Percentiles rank a stretch among this genome's conserved stretches.
These are phyloP conservation scores for Trebouxiophyceae sp. DNA, from an alignment of 163 green algal species.

Conservation along the genomic window DNA sequence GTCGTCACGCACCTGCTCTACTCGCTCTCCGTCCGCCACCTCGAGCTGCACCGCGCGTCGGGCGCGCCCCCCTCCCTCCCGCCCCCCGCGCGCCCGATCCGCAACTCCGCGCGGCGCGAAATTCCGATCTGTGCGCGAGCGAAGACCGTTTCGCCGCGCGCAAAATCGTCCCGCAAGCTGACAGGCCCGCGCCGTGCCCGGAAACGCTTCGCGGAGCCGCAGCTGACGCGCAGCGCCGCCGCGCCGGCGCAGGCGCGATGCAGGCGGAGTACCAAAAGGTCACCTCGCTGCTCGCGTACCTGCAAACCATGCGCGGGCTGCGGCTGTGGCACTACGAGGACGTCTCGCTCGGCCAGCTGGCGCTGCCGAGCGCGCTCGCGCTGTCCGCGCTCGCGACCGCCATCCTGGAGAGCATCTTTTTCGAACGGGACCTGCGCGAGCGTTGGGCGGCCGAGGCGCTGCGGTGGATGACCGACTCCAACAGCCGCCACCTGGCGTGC, in stretches of 20 bases:
- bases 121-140: too few relatives aligned
- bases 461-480: conserved; percentile 67
- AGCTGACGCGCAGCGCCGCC: not conserved
- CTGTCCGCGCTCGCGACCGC: conserved; percentile 36
- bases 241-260: conserved; percentile 6
- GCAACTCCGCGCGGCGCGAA: too few relatives aligned
- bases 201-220: too few relatives aligned
- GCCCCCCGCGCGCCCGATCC: too few relatives aligned
- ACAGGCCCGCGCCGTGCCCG: too few relatives aligned
- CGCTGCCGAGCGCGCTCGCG: conserved; percentile 20
- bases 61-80: not conserved
- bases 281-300: conserved; percentile 42
- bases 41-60: conserved; percentile 12
- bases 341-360: conserved; percentile 15
- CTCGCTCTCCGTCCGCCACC: conserved; percentile 12
- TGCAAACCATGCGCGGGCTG: conserved; percentile 58
- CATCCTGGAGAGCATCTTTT: conserved; percentile 20
- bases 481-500: conserved; percentile 56
- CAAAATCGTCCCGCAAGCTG: too few relatives aligned
- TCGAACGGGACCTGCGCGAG: conserved; percentile 48
- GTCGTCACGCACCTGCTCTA: conserved; percentile 9
- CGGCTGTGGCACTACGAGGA: conserved; percentile 67
- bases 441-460: conserved; percentile 71
- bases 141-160: too few relatives aligned
- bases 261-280: conserved; percentile 26